Conservation (phyloP, 2,329 filamentous ascomycete species). For the Colletotrichum sp. region DNA sequence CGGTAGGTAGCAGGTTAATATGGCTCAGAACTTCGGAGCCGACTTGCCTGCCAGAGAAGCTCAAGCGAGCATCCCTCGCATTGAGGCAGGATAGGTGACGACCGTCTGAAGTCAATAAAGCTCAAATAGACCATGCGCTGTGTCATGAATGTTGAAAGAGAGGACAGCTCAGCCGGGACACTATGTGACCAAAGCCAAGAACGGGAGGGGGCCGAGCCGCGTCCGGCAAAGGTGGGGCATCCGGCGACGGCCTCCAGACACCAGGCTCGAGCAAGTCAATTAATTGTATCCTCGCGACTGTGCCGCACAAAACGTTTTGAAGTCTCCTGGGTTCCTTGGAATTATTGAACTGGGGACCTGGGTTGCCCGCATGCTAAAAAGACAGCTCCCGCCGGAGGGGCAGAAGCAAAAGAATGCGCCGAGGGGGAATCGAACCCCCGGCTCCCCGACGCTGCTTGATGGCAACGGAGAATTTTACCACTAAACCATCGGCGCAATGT, state of each 20-base stretch:
- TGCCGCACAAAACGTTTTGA: too few relatives aligned
- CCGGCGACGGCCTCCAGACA: not conserved
- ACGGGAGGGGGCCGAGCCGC: not conserved
- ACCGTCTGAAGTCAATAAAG: not conserved
- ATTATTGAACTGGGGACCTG: too few relatives aligned
- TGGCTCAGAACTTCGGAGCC: not conserved
- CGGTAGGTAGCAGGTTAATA: not conserved
- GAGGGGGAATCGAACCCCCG: slow-evolving; percentile 12
- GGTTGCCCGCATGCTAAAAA: not conserved
- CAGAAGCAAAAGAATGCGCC: not conserved
- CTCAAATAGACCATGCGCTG: not conserved
- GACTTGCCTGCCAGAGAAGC: not conserved
- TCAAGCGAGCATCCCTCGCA: not conserved
- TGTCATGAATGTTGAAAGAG: not conserved
- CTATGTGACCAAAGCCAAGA: not conserved
- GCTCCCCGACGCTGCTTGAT: slow-evolving; percentile 5
- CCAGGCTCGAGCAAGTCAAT: not conserved
- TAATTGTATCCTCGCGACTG: not conserved
- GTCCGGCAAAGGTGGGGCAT: not conserved
- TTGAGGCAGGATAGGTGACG: not conserved
- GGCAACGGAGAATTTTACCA: slow-evolving; percentile 16
- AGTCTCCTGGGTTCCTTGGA: too few relatives aligned
- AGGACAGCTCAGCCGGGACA: not conserved
- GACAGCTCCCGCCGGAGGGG: fast-evolving
- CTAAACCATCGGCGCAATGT: slow-evolving; percentile 6